Evolutionary conservation across 352 stramenopile genomes (phyloP).

Genomic region (Phytophthora pinifolia): DNA sequence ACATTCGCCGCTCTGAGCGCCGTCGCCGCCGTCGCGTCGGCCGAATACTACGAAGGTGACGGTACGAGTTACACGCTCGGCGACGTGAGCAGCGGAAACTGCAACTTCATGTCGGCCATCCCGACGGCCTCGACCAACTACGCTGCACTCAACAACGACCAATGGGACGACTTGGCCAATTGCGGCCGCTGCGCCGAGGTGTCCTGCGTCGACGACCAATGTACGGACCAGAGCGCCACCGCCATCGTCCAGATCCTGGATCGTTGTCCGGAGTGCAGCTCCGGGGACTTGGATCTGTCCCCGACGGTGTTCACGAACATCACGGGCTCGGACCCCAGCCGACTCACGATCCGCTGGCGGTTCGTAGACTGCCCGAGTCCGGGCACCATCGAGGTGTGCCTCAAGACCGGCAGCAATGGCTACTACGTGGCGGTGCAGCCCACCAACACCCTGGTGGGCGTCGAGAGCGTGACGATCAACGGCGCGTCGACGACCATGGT

Average conservation of each 20-base stretch:
- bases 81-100: conserved; percentile 35
- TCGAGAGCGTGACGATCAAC: conserved; percentile 59
- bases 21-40: conserved; percentile 5
- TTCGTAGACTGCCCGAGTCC: conserved; percentile 59
- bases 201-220: conserved; percentile 50
- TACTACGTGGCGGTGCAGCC: conserved; percentile 61
- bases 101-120: conserved; percentile 50
- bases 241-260: conserved; percentile 66
- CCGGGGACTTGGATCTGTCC: conserved; percentile 65
- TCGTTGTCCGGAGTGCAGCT: conserved; percentile 64
- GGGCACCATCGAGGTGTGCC: conserved; percentile 57
- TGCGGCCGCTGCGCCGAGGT: conserved; percentile 57
- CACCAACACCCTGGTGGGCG: conserved; percentile 43
- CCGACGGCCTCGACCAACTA: conserved; percentile 51
- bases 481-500: conserved; percentile 54
- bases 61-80: conserved; percentile 40
- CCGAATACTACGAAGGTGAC: conserved; percentile 37
- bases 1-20: conserved; percentile 10
- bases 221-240: conserved; percentile 36
- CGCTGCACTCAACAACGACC: conserved; percentile 57
- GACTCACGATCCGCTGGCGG: conserved; percentile 51
- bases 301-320: conserved; percentile 63
- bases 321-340: conserved; percentile 53
- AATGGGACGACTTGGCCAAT: conserved; percentile 54
- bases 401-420: conserved; percentile 59